These are phyloP conservation scores for Thyridium curvatum DNA, from an alignment of 2,329 filamentous ascomycete genomes.

Conservation along the genomic window DNA sequence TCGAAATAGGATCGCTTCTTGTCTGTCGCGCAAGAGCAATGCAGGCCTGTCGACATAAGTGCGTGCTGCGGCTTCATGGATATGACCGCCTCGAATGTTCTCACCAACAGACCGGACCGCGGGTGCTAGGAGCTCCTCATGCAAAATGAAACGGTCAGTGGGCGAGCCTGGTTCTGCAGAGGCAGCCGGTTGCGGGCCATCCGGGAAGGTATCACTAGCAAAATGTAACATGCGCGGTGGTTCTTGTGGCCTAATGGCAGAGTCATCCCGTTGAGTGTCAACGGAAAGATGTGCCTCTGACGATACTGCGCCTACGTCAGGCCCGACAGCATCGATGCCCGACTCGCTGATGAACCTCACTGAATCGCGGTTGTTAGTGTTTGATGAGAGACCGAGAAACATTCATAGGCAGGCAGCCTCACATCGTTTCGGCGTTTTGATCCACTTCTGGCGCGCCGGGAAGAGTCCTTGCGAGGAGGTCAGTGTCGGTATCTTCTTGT, in stretches of 20 bases:
- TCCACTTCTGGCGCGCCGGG: slow-evolving; percentile 22
- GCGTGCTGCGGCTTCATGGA: not conserved
- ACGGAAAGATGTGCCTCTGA: too few species aligned
- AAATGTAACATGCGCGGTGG: too few species aligned
- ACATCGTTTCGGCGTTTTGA: slow-evolving; percentile 20
- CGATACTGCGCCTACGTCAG: too few species aligned
- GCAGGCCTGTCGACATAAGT: slow-evolving; percentile 15
- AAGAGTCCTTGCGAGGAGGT: slow-evolving; percentile 14
- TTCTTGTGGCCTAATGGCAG: too few species aligned
- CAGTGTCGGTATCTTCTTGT: too few species aligned
- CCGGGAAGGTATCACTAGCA: too few species aligned
- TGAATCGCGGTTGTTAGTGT: slow-evolving; percentile 5
- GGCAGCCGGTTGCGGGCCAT: too few species aligned
- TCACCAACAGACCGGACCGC: slow-evolving; percentile 1
- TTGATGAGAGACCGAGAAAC: not conserved
- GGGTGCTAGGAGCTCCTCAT: slow-evolving; percentile 11
- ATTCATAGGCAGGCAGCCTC: slow-evolving; percentile 10
- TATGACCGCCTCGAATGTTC: not conserved
- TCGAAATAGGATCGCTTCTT: slow-evolving; percentile 21
- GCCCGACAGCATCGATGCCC: too few species aligned
- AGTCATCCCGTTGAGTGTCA: too few species aligned
- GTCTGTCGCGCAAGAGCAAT: slow-evolving; percentile 18
- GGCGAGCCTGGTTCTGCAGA: slow-evolving; percentile 16
- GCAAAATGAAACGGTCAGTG: slow-evolving; percentile 19
- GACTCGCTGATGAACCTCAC: slow-evolving; percentile 15